Conservation (phyloP, 2,329 filamentous ascomycete genomes). For the Aspergillus ochraceoroseus region DNA sequence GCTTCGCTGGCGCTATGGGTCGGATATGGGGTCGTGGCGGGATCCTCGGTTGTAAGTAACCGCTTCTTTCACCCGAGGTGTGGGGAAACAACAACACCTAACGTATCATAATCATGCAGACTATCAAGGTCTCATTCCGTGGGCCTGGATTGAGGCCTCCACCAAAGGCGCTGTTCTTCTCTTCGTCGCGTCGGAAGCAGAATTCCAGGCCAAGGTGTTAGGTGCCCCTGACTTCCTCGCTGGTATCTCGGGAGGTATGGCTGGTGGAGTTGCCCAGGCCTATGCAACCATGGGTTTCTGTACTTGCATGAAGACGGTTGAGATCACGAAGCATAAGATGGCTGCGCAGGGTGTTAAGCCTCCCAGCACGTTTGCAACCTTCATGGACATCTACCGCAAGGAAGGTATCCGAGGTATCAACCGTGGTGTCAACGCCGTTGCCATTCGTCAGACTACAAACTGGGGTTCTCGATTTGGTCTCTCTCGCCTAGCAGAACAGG, state of each 20-base stretch:
- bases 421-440: slow-evolving; percentile 96
- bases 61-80: slow-evolving; percentile 15
- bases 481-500: slow-evolving; percentile 81
- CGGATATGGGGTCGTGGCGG: slow-evolving; percentile 94
- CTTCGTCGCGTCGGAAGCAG: slow-evolving; percentile 97
- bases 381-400: slow-evolving; percentile 92
- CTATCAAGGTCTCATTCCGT: slow-evolving; percentile 98
- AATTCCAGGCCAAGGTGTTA: slow-evolving; percentile 80
- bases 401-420: slow-evolving; percentile 97
- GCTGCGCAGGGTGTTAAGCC: slow-evolving; percentile 76
- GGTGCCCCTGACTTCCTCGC: slow-evolving; percentile 82
- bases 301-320: slow-evolving; percentile 99
- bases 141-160: slow-evolving; percentile 99
- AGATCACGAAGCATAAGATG: slow-evolving; percentile 98
- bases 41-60: slow-evolving; percentile 85
- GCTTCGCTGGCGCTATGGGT: slow-evolving; percentile 72
- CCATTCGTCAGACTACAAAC: slow-evolving; percentile 98
- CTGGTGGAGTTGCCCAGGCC: slow-evolving; percentile 91
- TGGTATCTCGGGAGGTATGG: slow-evolving; percentile 87
- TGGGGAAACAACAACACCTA: slow-evolving; percentile 16
- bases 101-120: slow-evolving; percentile 51
- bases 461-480: slow-evolving; percentile 97
- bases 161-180: slow-evolving; percentile 98
- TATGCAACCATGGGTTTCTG: slow-evolving; percentile 99
- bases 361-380: slow-evolving; percentile 86